Evolutionary conservation across 2,329 filamentous ascomycete genomes (phyloP).

Genomic region (Ceratocystis albifundus): DNA sequence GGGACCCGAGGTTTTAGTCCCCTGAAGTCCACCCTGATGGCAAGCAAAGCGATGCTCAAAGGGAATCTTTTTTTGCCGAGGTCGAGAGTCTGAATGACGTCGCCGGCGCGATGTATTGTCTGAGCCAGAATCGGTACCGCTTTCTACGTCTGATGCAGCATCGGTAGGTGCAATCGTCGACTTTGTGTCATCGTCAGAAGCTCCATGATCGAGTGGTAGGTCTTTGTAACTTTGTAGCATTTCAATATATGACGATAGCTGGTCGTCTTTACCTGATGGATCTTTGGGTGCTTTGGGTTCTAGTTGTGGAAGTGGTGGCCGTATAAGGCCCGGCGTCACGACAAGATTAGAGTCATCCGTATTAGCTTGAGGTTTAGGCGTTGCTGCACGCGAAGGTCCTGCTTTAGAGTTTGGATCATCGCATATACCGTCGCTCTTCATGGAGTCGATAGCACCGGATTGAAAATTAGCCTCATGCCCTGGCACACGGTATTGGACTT

Average conservation of each 20-base stretch:
- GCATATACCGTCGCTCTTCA: background rate
- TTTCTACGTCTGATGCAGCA: background rate
- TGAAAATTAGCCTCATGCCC: slow-evolving; percentile 32
- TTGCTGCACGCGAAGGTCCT: background rate
- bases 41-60: slow-evolving; percentile 45
- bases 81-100: slow-evolving; percentile 24
- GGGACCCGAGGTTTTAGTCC: slow-evolving; percentile 44
- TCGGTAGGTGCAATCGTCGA: slow-evolving; percentile 1
- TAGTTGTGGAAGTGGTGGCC: background rate
- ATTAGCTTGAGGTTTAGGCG: background rate
- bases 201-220: slow-evolving; percentile 43
- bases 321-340: background rate
- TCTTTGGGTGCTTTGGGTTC: slow-evolving; percentile 17
- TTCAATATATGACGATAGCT: slow-evolving; percentile 52
- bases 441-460: background rate
- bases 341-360: background rate
- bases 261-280: slow-evolving; percentile 35
- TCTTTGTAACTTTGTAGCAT: slow-evolving; percentile 49
- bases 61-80: slow-evolving; percentile 27
- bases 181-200: slow-evolving; percentile 33
- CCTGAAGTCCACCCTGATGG: slow-evolving; percentile 40
- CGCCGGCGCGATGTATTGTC: slow-evolving; percentile 17
- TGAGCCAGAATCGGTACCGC: background rate
- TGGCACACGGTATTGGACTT: slow-evolving; percentile 47
- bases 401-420: background rate